phyloP scores from a whole-genome alignment of 2,329 filamentous ascomycete species.

The Thielaviopsis populi region DNA sequence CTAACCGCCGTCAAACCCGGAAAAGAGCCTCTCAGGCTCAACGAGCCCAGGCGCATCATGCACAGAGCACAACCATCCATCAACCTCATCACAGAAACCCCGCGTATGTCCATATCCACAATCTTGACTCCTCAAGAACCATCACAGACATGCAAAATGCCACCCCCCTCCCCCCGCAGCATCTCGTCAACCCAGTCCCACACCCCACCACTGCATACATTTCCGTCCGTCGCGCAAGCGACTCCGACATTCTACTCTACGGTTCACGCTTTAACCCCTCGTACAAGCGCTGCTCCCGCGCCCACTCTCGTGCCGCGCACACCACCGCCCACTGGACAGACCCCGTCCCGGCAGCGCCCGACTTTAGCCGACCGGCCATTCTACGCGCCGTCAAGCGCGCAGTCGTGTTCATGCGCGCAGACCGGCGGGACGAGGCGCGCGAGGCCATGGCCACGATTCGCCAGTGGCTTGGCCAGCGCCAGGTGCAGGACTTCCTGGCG shows the following conservation, averaged over 20 bases:
- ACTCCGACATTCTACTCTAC: neutral
- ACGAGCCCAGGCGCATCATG: neutral
- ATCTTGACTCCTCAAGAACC: neutral
- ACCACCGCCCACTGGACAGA: neutral
- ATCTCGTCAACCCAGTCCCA: neutral
- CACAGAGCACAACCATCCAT: no score
- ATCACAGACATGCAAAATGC: no score
- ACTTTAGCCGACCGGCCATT: neutral
- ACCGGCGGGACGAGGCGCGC: neutral
- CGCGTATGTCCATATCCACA: neutral
- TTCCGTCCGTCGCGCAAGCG: neutral
- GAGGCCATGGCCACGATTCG: neutral
- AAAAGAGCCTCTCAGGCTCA: neutral
- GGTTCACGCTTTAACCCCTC: slow-evolving; percentile 9
- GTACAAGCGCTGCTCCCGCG: neutral
- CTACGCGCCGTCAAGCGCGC: neutral
- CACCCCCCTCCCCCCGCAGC: neutral
- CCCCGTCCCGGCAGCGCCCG: neutral
- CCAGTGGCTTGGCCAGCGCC: neutral
- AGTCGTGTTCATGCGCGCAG: neutral
- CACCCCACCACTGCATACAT: neutral
- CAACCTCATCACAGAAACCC: neutral
- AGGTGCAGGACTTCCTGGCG: slow-evolving; percentile 4
- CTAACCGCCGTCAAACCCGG: neutral
- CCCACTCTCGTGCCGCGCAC: neutral